Base-by-base conservation (phyloP, 768 basidiomycete species). In the Rhizopogon sp. region DNA sequence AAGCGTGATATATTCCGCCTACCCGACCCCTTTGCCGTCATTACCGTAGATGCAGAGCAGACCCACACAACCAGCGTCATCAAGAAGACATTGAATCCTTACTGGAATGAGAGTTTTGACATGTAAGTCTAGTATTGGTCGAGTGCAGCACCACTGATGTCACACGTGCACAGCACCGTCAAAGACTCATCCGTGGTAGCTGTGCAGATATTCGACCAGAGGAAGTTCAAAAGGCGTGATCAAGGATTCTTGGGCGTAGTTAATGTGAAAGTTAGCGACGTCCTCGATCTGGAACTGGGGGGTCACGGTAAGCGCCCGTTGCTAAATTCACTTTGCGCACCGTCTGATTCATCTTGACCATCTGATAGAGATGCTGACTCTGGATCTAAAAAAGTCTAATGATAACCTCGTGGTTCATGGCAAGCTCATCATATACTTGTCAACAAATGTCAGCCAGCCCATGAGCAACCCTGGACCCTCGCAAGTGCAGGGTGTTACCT, bases 91-190 rank as follows among this genome's bases (percentile, higher is more conserved):
- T 72, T 94, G 45, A 94, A 93, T 72, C 90, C 94, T 0, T 95
- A 96, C 71, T 97, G 94, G 94, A 96, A 93, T 67, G 96, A 98
- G 75, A 90, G 89, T 66, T 98, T 99, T 71, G 96, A 98, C 67
- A 88, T 99, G 95, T 96, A 58, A 65, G 88, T 69, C 5, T 6
- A 39, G 6, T 11, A 16, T 41, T 22, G 20, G 47, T 49, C 16
- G 35, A 25, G 39, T 11, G 46, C 25, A 9, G 25, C 7, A 43
- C 6, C 50, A 40, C 20, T 16, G 5, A 39, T 37, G 25, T 7
- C 47, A 13, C 49, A 56, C 57, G 53, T 53, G 52, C 41, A 25
- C 62, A 98, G 95, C 62, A 90, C 83, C 50, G 96, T 97, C 67
- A 96, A 94, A 70, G 97, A 99, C 62, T 93, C 91, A n/a, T 98